Evolutionary conservation across 176 grass and related monocot genomes (phyloP).

Genomic region (Echinochloa phyllopogon): DNA sequence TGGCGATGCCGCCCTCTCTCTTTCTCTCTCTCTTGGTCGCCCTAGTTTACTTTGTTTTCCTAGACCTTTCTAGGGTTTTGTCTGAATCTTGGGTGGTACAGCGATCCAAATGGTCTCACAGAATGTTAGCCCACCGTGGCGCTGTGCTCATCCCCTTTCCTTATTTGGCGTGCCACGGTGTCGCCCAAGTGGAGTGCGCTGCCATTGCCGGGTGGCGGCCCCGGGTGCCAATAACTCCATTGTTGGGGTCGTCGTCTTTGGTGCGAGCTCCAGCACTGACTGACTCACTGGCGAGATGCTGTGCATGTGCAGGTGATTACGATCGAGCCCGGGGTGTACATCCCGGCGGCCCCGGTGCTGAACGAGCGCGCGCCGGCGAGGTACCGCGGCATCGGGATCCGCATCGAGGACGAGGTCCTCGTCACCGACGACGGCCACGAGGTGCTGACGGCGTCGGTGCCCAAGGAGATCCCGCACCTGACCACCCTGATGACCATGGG

Average conservation of each 20-base stretch:
- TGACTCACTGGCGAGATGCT: not conserved
- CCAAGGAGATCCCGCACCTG: constrained; percentile 76
- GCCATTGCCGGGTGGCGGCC: not conserved
- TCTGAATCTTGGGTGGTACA: not conserved
- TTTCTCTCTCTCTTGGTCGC: not conserved
- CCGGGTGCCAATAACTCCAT: not conserved
- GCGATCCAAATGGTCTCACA: not conserved
- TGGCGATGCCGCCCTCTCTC: not conserved
- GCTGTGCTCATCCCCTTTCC: not conserved
- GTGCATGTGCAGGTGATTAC: constrained; percentile 69
- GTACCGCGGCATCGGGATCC: constrained; percentile 80
- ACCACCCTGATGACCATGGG: constrained; percentile 69
- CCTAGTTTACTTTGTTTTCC: too few relatives aligned
- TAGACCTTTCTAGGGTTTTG: too few relatives aligned
- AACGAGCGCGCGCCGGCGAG: constrained; percentile 64
- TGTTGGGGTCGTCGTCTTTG: not conserved
- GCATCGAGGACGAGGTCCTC: constrained; percentile 96
- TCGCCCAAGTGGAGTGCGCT: not conserved
- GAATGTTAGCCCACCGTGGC: not conserved
- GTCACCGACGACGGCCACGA: constrained; percentile 83
- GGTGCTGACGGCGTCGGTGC: constrained; percentile 86
- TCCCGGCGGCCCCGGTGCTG: constrained; percentile 61
- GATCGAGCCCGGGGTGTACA: constrained; percentile 90
- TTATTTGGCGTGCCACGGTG: not conserved
- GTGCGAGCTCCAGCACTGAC: not conserved